A percentile compares a stretch with the other conserved stretches of the same genome.
phyloP scores from a whole-genome alignment of 139 green algal species.

The Astrephomene gubernaculifera region DNA sequence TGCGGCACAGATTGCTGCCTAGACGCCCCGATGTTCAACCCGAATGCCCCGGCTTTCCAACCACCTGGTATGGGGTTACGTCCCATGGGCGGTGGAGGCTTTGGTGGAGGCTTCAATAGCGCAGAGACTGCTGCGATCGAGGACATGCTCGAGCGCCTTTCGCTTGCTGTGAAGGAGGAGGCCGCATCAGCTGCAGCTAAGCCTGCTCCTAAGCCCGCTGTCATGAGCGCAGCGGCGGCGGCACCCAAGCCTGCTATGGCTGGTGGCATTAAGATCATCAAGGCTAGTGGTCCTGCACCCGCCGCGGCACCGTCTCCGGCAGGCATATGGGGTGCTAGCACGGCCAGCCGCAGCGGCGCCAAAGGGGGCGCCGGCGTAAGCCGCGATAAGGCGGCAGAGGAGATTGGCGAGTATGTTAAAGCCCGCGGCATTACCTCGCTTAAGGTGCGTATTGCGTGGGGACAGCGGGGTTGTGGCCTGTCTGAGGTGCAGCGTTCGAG shows the following conservation, averaged over 20 bases:
- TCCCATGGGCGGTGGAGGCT: background rate
- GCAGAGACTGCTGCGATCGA: conserved; percentile 9
- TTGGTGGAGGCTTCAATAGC: background rate
- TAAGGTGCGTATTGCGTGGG: conserved; percentile 40
- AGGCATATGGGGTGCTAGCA: background rate
- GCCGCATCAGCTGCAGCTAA: background rate
- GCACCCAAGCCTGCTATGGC: background rate
- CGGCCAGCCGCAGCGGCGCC: background rate
- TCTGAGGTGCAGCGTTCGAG: too few relatives aligned
- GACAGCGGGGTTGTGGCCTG: too few relatives aligned
- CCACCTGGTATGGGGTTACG: background rate
- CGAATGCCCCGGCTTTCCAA: background rate
- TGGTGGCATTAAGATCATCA: conserved; percentile 42
- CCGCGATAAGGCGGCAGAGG: conserved; percentile 7
- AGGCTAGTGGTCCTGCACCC: background rate
- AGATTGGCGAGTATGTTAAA: conserved; percentile 35
- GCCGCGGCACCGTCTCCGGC: background rate
- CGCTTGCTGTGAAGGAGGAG: conserved; percentile 20
- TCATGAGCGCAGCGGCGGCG: background rate
- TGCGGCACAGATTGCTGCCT: too few relatives aligned
- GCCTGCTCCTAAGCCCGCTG: background rate
- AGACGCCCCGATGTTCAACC: background rate
- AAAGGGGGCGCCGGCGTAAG: background rate
- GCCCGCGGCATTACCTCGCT: background rate
- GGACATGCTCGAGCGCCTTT: conserved; percentile 13